A percentile compares a stretch with the other conserved stretches of the same genome.
phyloP scores from a whole-genome alignment of 2,329 filamentous ascomycete genomes.

The Alternaria triticimaculans region DNA sequence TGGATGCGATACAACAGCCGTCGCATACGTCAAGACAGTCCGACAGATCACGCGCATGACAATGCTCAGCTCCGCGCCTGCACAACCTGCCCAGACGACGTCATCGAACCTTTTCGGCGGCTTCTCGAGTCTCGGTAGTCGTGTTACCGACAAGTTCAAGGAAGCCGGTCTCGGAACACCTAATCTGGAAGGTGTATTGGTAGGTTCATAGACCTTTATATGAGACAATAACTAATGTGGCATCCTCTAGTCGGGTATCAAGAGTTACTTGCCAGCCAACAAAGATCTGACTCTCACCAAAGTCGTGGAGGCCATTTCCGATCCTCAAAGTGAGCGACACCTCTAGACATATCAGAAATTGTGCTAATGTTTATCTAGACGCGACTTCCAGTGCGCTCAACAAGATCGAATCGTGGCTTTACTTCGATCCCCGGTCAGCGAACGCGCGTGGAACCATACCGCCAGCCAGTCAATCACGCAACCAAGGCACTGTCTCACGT shows the following conservation, averaged over 20 bases:
- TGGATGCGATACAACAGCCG: slow-evolving; percentile 76
- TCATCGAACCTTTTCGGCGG: slow-evolving; percentile 86
- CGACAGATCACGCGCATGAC: slow-evolving; percentile 97
- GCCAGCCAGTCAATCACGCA: slow-evolving; percentile 67
- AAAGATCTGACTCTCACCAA: slow-evolving; percentile 96
- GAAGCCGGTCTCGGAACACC: slow-evolving; percentile 78
- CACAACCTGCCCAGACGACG: slow-evolving; percentile 65
- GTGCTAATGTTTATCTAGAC: slow-evolving; percentile 39
- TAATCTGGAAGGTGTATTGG: slow-evolving; percentile 90
- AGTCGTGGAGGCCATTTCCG: slow-evolving; percentile 98
- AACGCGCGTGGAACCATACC: slow-evolving; percentile 93
- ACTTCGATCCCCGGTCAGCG: slow-evolving; percentile 93
- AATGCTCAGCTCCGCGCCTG: slow-evolving; percentile 87
- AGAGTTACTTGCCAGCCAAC: slow-evolving; percentile 96
- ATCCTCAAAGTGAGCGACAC: slow-evolving; percentile 67
- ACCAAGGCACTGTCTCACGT: slow-evolving; percentile 49
- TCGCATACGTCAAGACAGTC: slow-evolving; percentile 81
- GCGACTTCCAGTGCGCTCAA: slow-evolving; percentile 91
- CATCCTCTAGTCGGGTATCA: slow-evolving; percentile 73
- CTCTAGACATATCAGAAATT: background rate
- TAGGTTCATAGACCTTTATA: background rate
- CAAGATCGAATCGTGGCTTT: slow-evolving; percentile 95
- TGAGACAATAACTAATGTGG: background rate
- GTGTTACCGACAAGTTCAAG: slow-evolving; percentile 91
- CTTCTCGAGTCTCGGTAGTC: slow-evolving; percentile 89